Conservation (phyloP, 345 rosid genomes). For the Arabidopsis suecica region DNA sequence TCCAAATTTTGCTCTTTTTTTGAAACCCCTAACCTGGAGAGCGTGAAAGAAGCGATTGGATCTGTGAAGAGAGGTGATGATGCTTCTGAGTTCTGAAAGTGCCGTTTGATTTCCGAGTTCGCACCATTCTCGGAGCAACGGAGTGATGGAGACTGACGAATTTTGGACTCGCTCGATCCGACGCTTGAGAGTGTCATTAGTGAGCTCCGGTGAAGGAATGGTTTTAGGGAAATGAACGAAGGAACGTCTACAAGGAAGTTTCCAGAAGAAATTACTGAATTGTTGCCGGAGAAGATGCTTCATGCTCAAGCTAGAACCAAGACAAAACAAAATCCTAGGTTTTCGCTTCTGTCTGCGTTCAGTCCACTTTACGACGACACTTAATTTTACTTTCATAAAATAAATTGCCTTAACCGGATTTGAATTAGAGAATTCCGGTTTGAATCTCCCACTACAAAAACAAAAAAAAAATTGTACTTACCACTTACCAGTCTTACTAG, state of each 20-base stretch:
- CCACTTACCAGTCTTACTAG: too few species aligned
- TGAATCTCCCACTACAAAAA: too few species aligned
- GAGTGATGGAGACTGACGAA: conserved; percentile 43
- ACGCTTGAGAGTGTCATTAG: conserved; percentile 38
- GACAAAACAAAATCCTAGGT: not conserved
- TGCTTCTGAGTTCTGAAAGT: conserved; percentile 33
- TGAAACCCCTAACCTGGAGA: conserved; percentile 47
- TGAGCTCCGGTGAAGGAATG: conserved; percentile 19
- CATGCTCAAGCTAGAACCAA: conserved; percentile 8
- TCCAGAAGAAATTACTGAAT: not conserved
- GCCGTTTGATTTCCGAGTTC: conserved; percentile 42
- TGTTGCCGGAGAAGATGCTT: conserved; percentile 32
- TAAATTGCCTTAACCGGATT: not conserved
- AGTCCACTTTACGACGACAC: not conserved
- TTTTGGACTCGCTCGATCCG: conserved; percentile 41
- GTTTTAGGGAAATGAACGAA: conserved; percentile 25
- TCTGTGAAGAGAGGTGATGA: conserved; percentile 46
- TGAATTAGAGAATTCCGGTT: too few species aligned
- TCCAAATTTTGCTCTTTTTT: not conserved
- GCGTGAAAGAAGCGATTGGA: conserved; percentile 50
- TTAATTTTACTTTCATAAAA: too few species aligned
- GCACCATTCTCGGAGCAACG: conserved; percentile 56
- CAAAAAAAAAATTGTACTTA: too few species aligned
- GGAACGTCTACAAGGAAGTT: conserved; percentile 19
- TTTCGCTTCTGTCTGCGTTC: not conserved